phyloP scores from a whole-genome alignment of 257 asterid species.

The Gentiana dahurica region DNA sequence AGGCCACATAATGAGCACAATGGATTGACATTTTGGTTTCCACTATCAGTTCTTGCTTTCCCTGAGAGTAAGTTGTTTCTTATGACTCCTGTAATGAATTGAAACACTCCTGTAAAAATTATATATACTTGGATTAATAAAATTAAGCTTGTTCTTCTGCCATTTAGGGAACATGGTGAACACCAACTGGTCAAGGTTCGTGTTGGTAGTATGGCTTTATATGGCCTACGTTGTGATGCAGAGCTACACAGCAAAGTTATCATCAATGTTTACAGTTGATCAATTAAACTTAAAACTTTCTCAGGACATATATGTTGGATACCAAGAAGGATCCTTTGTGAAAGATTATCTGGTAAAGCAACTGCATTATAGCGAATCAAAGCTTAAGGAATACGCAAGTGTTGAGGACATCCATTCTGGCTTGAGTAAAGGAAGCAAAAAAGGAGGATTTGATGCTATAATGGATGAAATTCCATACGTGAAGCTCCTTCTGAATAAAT shows the following conservation, averaged over 20 bases:
- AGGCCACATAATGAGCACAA: conserved; percentile 13
- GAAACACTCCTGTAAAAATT: neutral
- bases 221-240: conserved; percentile 48
- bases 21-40: conserved; percentile 27
- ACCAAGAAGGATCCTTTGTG: conserved; percentile 36
- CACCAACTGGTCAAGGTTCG: conserved; percentile 46
- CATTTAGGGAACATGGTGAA: conserved; percentile 35
- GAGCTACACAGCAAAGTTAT: conserved; percentile 46
- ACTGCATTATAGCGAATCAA: conserved; percentile 10
- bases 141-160: neutral
- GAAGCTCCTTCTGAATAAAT: conserved; percentile 28
- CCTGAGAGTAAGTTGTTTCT: conserved; percentile 34
- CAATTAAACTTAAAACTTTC: conserved; percentile 28
- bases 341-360: conserved; percentile 11
- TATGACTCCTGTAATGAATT: neutral
- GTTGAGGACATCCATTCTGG: conserved; percentile 11
- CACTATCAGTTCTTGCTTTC: conserved; percentile 43
- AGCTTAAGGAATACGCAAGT: conserved; percentile 2
- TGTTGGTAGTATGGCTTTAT: conserved; percentile 35
- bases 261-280: conserved; percentile 44
- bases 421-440: conserved; percentile 11
- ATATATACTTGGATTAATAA: too few species aligned
- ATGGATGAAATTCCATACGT: conserved; percentile 22
- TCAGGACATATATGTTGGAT: conserved; percentile 26
- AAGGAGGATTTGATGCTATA: conserved; percentile 18